Evolutionary conservation across 768 basidiomycete species (phyloP).

Genomic region (Myochromella boudieri): DNA sequence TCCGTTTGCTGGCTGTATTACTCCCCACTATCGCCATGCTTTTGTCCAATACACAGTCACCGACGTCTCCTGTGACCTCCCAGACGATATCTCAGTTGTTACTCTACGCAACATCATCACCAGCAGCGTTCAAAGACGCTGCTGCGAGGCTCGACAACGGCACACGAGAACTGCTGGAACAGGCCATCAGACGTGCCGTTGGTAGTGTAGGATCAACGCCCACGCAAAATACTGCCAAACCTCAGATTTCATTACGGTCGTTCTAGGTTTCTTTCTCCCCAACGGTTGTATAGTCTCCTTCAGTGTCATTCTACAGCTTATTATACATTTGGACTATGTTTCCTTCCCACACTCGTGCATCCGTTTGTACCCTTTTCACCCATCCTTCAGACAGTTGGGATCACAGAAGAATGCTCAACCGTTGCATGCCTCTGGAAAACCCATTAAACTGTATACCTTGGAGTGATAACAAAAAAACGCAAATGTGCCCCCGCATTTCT

Average conservation of each 20-base stretch:
- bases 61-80: constrained; percentile 46
- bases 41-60: constrained; percentile 49
- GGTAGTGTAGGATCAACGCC: constrained; percentile 38
- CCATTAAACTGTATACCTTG: not conserved
- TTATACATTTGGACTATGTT: not conserved
- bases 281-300: too few species aligned
- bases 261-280: constrained; percentile 55
- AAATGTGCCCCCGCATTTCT: constrained; percentile 37
- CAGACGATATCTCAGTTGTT: constrained; percentile 70
- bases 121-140: constrained; percentile 83
- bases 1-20: constrained; percentile 65
- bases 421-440: constrained; percentile 16
- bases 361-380: constrained; percentile 31
- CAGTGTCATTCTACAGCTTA: not conserved
- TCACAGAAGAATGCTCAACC: constrained; percentile 29
- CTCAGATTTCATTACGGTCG: constrained; percentile 76
- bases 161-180: constrained; percentile 66
- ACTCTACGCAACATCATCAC: constrained; percentile 66
- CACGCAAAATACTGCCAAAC: constrained; percentile 47
- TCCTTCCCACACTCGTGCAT: constrained; percentile 22
- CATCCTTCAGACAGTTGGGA: constrained; percentile 24
- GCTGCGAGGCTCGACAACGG: constrained; percentile 62
- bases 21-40: constrained; percentile 76
- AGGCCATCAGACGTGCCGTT: constrained; percentile 75
- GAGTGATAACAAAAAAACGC: not conserved